phyloP scores from a whole-genome alignment of 23 red algal genomes.

The Chondrus crispus region DNA sequence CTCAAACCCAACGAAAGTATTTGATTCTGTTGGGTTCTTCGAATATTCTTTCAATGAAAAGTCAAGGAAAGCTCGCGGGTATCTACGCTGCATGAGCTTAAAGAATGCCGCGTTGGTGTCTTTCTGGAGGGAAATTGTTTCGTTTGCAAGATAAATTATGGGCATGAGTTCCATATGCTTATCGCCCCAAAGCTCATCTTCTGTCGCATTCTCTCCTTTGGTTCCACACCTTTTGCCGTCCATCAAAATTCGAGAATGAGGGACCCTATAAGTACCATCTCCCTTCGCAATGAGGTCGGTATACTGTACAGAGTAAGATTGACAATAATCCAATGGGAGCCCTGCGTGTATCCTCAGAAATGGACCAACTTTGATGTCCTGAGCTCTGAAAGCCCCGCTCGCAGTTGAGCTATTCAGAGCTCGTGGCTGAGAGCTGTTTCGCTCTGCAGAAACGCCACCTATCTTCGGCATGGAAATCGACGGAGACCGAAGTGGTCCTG shows the following conservation, averaged over 20 bases:
- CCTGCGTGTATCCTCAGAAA: background rate
- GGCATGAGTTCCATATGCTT: slow-evolving; percentile 20
- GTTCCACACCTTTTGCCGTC: slow-evolving; percentile 9
- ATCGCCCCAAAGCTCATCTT: slow-evolving; percentile 9
- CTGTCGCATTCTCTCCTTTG: background rate
- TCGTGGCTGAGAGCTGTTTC: no score
- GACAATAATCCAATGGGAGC: background rate
- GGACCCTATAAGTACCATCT: background rate
- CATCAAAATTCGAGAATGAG: slow-evolving; percentile 26
- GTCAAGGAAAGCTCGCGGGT: background rate
- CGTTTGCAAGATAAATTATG: background rate
- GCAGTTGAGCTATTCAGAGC: background rate
- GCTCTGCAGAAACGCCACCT: no score
- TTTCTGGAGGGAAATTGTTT: background rate
- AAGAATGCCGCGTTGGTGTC: background rate
- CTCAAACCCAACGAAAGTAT: background rate
- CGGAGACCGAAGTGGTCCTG: no score
- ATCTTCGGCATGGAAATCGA: no score
- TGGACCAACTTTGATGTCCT: slow-evolving; percentile 21
- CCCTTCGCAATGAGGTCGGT: slow-evolving; percentile 4
- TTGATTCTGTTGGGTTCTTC: background rate
- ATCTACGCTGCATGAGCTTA: background rate
- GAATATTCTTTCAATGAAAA: background rate
- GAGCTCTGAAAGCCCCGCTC: background rate
- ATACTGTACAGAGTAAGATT: background rate